Base-by-base conservation (phyloP, 352 stramenopile genomes). In the Pythium sukuiense region DNA sequence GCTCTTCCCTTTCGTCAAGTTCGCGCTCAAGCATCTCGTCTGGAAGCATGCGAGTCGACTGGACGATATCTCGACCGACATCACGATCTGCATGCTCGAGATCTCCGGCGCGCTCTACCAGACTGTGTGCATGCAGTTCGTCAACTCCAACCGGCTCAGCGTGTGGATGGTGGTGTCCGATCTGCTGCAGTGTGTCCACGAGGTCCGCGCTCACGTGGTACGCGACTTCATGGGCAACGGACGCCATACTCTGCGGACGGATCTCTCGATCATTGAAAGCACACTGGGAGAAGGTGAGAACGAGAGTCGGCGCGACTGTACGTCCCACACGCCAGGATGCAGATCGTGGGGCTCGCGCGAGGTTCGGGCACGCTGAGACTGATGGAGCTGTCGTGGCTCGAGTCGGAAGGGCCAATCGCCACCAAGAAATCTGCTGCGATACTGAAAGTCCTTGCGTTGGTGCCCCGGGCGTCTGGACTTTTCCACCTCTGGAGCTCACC, bases 41-140 rank as follows among this genome's bases (percentile, higher is more conserved):
- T 72, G 65, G 65, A 56, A 61, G 35, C 61, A 61, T 29, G 37
- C 65, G 9, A 16, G 33, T 1, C 33, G 49, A 3, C 59, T 72
- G 18, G 18, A 61, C 53, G 65, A 68, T 32, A 57, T 72, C 37
- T 65, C 65, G 11, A 72, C 59, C 3, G 60, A 68, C 55, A 48
- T 67, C 4, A 72, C 65, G 0, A 62, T 72, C 29, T 72, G 59
- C 14, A 55, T 68, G 54, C 27, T 72, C 2, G 65, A 72, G n/a
- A 58, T 72, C 37, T 60, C 54, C 2, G 55, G 65, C 3, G 65
- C 59, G 2, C 60, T 72, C n/a, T 68, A 65, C 59, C 65, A 72
- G 55, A 72, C 59, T 14, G 54, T 68, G 29, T 72, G 65, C 39
- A 56, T 68, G 48, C 55, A 61, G 55, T 61, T 61, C 18, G 59